Percentiles rank a stretch among this genome's conserved stretches.
Conservation (phyloP, 2,329 filamentous ascomycete genomes). For the Aureobasidium musti region DNA sequence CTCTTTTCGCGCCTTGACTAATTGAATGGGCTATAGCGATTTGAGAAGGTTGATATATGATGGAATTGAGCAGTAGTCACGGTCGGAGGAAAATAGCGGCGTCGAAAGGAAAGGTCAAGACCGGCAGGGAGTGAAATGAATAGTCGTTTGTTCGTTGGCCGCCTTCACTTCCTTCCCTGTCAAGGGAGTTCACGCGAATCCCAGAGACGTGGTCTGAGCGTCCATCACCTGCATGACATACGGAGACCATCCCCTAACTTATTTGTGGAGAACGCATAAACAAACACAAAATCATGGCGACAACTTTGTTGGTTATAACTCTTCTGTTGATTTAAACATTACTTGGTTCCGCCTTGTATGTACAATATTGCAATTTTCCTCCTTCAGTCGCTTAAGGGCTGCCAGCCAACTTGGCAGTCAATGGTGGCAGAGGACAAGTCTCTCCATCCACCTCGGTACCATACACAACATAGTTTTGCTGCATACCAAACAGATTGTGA, state of each 20-base stretch:
- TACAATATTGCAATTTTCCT: background rate
- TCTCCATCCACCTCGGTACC: constrained; percentile 20
- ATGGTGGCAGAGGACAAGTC: constrained; percentile 33
- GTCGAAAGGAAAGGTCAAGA: background rate
- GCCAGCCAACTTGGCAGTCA: constrained; percentile 27
- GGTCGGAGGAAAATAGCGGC: background rate
- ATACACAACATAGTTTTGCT: constrained; percentile 34
- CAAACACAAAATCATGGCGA: background rate
- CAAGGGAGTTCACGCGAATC: background rate
- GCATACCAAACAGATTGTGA: constrained; percentile 35
- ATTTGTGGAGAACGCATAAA: background rate
- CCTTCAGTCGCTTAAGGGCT: background rate
- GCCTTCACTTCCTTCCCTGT: background rate
- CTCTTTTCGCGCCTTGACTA: background rate
- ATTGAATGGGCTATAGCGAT: background rate
- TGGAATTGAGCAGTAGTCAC: background rate
- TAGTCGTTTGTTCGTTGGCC: constrained; percentile 24
- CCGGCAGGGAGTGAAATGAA: constrained; percentile 14
- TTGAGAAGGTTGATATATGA: background rate
- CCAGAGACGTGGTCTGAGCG: background rate
- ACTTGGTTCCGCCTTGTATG: background rate
- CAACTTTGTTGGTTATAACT: background rate
- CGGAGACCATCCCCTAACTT: background rate
- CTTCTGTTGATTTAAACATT: background rate
- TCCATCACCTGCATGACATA: background rate